A percentile compares a stretch with the other conserved stretches of the same genome.
Evolutionary conservation across 352 stramenopile species (phyloP).

Genomic region (Peronospora destructor): DNA sequence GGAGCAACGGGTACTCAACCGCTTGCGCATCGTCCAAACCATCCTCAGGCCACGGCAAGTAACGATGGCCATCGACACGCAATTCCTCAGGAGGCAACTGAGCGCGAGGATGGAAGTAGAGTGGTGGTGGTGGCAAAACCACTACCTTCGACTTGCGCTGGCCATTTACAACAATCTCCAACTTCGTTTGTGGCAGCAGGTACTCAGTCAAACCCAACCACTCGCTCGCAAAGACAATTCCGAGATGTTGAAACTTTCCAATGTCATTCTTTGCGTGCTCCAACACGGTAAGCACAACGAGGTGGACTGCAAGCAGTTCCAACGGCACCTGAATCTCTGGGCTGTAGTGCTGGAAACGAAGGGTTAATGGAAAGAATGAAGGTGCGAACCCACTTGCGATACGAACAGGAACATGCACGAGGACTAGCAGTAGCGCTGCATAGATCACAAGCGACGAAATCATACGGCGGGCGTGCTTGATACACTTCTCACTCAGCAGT

Average conservation of each 20-base stretch:
- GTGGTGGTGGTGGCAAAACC: constrained; percentile 58
- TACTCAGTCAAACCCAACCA: constrained; percentile 64
- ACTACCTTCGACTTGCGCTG: constrained; percentile 28
- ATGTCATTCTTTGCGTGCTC: constrained; percentile 88
- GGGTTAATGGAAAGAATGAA: constrained; percentile 59
- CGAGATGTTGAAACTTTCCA: constrained; percentile 63
- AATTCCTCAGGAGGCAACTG: constrained; percentile 64
- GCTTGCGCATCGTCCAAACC: constrained; percentile 59
- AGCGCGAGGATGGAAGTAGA: constrained; percentile 75
- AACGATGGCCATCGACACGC: constrained; percentile 60
- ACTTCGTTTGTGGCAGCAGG: constrained; percentile 51
- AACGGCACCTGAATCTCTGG: constrained; percentile 92
- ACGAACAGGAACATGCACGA: constrained; percentile 85
- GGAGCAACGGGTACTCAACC: constrained; percentile 68
- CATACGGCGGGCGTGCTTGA: constrained; percentile 92
- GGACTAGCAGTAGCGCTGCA: constrained; percentile 69
- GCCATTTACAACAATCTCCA: constrained; percentile 31
- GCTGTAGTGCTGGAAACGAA: constrained; percentile 90
- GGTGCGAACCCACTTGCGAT: constrained; percentile 42
- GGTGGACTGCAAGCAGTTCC: constrained; percentile 93
- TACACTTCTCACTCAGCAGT: constrained; percentile 89
- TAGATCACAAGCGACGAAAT: constrained; percentile 90
- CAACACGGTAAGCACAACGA: constrained; percentile 92
- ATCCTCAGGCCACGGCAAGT: constrained; percentile 81
- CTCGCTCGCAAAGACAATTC: constrained; percentile 48